These are phyloP conservation scores for Alternaria rosae DNA, from an alignment of 2,329 filamentous ascomycete genomes.

Conservation along the genomic window DNA sequence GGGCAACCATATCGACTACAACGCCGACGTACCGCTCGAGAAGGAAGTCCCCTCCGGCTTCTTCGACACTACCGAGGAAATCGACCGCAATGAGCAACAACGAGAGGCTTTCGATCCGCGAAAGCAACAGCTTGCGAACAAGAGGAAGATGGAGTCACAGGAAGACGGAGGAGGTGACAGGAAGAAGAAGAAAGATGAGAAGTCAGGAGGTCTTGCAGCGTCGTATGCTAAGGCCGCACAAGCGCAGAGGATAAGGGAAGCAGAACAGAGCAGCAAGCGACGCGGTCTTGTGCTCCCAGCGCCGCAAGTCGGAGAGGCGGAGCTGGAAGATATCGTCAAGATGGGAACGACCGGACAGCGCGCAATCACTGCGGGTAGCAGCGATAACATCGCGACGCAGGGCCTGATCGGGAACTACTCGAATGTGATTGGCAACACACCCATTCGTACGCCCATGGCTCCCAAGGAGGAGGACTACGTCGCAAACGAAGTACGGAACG, in stretches of 20 bases:
- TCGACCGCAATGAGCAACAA: slow-evolving; percentile 80
- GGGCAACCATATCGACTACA: slow-evolving; percentile 99
- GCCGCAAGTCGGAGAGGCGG: slow-evolving; percentile 90
- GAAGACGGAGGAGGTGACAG: slow-evolving; percentile 81
- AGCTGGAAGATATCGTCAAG: slow-evolving; percentile 97
- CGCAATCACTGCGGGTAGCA: slow-evolving; percentile 78
- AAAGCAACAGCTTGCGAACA: slow-evolving; percentile 88
- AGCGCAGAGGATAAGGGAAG: slow-evolving; percentile 92
- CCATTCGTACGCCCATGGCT: slow-evolving; percentile 90
- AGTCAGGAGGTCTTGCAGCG: slow-evolving; percentile 75
- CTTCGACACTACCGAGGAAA: slow-evolving; percentile 89
- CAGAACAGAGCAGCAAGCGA: slow-evolving; percentile 95
- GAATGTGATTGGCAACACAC: slow-evolving; percentile 78
- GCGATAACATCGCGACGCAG: slow-evolving; percentile 84
- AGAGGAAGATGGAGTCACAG: slow-evolving; percentile 91
- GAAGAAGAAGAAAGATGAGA: slow-evolving; percentile 85
- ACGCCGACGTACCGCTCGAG: slow-evolving; percentile 97
- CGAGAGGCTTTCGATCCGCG: slow-evolving; percentile 87
- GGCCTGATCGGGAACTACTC: slow-evolving; percentile 89
- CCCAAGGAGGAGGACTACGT: slow-evolving; percentile 94
- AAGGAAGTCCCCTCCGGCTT: slow-evolving; percentile 89
- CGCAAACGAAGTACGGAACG: slow-evolving; percentile 95
- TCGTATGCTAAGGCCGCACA: slow-evolving; percentile 93
- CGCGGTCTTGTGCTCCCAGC: slow-evolving; percentile 81
- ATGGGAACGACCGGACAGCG: slow-evolving; percentile 95